Base-by-base conservation (phyloP, 495 filamentous ascomycete genomes). In the Sporormia fimetaria region DNA sequence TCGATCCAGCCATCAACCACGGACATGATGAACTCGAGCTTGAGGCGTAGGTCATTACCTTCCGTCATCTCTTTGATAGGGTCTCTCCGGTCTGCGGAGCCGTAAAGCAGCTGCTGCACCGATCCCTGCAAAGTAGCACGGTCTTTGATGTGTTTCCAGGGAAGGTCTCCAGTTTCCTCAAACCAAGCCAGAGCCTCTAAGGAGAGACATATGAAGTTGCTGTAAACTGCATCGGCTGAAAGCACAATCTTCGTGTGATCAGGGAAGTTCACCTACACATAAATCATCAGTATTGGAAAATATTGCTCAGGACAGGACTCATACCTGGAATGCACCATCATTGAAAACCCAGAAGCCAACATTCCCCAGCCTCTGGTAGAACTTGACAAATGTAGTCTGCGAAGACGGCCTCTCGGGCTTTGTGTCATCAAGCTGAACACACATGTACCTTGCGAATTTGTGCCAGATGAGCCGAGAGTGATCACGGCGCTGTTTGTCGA, bases 371-470 rank as follows among this genome's bases (percentile, higher is more conserved):
- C 87, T 71, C 61, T 94, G 82, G 60, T 94, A 92, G 56, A 93
- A 93, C 10, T 78, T 84, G 33, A 92, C 76, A 21, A 85, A 81
- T 66, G 43, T 51, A 63, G 30, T 61, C 51, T 24, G 48, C 12
- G 21, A 16, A 6, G 35, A 11, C 14, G 59, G 53, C 14, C 60
- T 60, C 6, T 63, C 44, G 4, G 47, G 57, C 15, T 66, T 63
- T 27, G 64, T 61, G 38, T 71, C 60, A 60, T 68, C 57, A 47
- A 78, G 51, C 33, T 68, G 61, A 55, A 75, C 61, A 44, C 78
- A 78, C 90, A 98, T 96, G 58, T 96, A 98, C 56, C 85, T 84
- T 38, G 82, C 86, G 52, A 95, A 94, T 55, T 88, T 87, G 54
- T 82, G 81, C 70, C 88, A 94, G 27, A 94, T 65, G 26, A 80